Evolutionary conservation across 805 yeast genomes (phyloP).

Genomic region (Kazachstania psychrophila): DNA sequence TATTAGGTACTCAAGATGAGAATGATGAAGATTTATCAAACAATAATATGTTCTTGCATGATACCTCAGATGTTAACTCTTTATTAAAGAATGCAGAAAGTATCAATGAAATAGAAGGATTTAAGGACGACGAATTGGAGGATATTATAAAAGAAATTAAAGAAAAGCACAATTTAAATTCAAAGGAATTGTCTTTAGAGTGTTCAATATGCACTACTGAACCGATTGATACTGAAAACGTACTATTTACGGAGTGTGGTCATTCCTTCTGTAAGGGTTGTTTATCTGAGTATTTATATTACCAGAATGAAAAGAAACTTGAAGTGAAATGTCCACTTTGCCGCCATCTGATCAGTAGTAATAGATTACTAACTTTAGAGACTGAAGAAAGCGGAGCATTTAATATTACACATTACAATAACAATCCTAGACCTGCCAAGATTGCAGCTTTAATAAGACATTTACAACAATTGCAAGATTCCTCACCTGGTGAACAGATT

Average conservation of each 20-base stretch:
- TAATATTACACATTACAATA: slow-evolving; percentile 18
- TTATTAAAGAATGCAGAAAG: slow-evolving; percentile 1
- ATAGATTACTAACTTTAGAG: slow-evolving; percentile 32
- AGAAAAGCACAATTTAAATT: slow-evolving; percentile 24
- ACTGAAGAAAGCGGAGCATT: slow-evolving; percentile 20
- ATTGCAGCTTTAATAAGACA: slow-evolving; percentile 58
- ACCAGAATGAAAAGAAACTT: slow-evolving; percentile 42
- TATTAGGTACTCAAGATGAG: slow-evolving; percentile 45
- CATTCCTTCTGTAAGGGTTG: slow-evolving; percentile 74
- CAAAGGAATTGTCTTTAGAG: slow-evolving; percentile 41
- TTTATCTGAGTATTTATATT: slow-evolving; percentile 62
- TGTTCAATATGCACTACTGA: slow-evolving; percentile 79
- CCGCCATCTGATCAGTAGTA: slow-evolving; percentile 45
- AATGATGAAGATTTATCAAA: slow-evolving; percentile 40
- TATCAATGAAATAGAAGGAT: background rate
- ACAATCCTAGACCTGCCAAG: slow-evolving; percentile 52
- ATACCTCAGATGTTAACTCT: slow-evolving; percentile 4
- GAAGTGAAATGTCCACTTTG: slow-evolving; percentile 68
- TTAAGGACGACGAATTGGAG: slow-evolving; percentile 6
- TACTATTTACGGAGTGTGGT: slow-evolving; percentile 65
- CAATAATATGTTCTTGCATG: slow-evolving; percentile 8
- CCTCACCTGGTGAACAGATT: slow-evolving; percentile 57
- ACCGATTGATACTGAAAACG: slow-evolving; percentile 46
- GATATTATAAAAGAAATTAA: slow-evolving; percentile 3
- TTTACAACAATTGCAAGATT: slow-evolving; percentile 43